phyloP scores from a whole-genome alignment of 2,329 filamentous ascomycete species.

The Colletotrichum musicola region DNA sequence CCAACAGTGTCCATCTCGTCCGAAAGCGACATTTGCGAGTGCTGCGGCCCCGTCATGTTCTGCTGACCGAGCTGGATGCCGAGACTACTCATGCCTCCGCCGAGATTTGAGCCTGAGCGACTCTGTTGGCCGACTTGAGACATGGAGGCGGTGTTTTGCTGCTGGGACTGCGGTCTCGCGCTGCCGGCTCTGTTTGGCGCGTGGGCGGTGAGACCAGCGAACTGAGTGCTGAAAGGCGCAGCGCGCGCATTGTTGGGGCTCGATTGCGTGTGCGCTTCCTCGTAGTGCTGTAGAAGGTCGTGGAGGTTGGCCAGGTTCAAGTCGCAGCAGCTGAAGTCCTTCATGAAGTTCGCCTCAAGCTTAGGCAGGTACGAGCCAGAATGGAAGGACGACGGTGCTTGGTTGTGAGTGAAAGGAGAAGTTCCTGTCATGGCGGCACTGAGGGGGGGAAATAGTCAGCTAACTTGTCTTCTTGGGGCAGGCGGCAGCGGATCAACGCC shows the following conservation, averaged over 20 bases:
- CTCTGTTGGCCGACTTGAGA: conserved; percentile 36
- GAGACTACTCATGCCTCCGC: conserved; percentile 36
- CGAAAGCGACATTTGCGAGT: conserved; percentile 59
- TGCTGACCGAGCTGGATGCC: conserved; percentile 49
- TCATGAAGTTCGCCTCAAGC: conserved; percentile 97
- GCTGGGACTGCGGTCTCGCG: conserved; percentile 36
- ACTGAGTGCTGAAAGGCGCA: conserved; percentile 55
- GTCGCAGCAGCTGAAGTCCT: conserved; percentile 95
- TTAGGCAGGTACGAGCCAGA: conserved; percentile 97
- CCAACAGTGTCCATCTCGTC: conserved; percentile 87
- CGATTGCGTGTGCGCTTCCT: conserved; percentile 89
- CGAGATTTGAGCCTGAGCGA: conserved; percentile 30
- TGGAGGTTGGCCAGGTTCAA: conserved; percentile 91
- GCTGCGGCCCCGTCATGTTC: conserved; percentile 47
- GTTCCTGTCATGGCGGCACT: conserved; percentile 97
- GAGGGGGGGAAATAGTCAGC: conserved; percentile 40
- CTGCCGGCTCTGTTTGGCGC: conserved; percentile 36
- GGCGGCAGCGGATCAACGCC: conserved; percentile 17
- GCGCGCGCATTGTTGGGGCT: conserved; percentile 57
- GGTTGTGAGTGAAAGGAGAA: conserved; percentile 82
- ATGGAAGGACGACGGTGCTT: conserved; percentile 92
- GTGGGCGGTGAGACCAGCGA: conserved; percentile 43
- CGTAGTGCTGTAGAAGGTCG: conserved; percentile 95
- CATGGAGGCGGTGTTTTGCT: conserved; percentile 34
- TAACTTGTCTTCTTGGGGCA: conserved; percentile 2